Evolutionary conservation across 495 filamentous ascomycete species (phyloP).

Genomic region (Bryoglossum gracile): DNA sequence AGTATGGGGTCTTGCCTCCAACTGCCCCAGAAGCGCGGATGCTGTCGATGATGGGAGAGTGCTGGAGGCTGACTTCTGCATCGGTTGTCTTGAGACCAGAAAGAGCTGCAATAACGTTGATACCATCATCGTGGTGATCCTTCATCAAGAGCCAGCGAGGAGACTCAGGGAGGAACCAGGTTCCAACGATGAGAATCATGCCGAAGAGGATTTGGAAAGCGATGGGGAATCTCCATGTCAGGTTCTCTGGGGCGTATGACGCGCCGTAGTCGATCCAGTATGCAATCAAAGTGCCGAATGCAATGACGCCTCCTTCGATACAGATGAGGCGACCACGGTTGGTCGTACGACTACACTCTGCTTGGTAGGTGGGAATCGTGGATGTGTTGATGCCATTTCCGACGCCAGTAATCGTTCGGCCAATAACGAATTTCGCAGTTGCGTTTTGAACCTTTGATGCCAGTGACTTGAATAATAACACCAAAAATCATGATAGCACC

Average conservation of each 20-base stretch:
- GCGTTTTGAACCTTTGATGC: conserved; percentile 35
- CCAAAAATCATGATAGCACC: conserved; percentile 66
- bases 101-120: conserved; percentile 62
- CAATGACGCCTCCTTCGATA: conserved; percentile 74
- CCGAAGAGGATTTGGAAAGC: conserved; percentile 75
- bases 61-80: conserved; percentile 47
- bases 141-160: conserved; percentile 68
- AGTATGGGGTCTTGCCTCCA: conserved; percentile 47
- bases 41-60: conserved; percentile 56
- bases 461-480: conserved; percentile 59
- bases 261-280: conserved; percentile 83
- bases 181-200: conserved; percentile 54
- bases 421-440: conserved; percentile 65
- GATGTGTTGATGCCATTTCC: conserved; percentile 75
- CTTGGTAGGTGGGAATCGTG: conserved; percentile 76
- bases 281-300: conserved; percentile 68
- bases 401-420: conserved; percentile 64
- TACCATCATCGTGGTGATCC: conserved; percentile 60
- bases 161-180: conserved; percentile 66
- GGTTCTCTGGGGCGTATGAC: conserved; percentile 54
- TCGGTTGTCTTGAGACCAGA: conserved; percentile 51
- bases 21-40: conserved; percentile 54
- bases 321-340: conserved; percentile 80
- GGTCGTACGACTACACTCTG: conserved; percentile 64
- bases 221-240: conserved; percentile 76